Conservation (phyloP, 2,329 filamentous ascomycete species). For the Sporothrix curviconia region DNA sequence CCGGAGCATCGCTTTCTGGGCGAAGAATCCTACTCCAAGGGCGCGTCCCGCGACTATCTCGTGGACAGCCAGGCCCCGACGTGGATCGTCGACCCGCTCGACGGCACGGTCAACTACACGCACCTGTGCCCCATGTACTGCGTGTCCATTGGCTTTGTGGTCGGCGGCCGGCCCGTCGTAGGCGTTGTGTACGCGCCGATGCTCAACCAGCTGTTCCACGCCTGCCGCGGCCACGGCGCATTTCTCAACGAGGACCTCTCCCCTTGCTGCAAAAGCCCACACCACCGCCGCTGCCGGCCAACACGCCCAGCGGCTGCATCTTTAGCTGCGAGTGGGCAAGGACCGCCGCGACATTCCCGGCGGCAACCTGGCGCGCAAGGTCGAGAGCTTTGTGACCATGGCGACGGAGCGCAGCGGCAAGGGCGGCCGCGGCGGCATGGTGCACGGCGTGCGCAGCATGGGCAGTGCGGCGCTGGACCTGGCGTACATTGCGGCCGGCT, state of each 20-base stretch:
- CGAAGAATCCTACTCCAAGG: conserved; percentile 68
- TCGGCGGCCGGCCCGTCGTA: conserved; percentile 54
- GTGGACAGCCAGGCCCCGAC: conserved; percentile 53
- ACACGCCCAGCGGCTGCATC: conserved; percentile 62
- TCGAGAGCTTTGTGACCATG: conserved; percentile 71
- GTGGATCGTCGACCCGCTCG: conserved; percentile 71
- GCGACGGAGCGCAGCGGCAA: conserved; percentile 58
- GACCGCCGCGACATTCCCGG: conserved; percentile 60
- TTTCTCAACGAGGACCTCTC: conserved; percentile 60
- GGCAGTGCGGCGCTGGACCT: conserved; percentile 69
- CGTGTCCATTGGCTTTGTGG: conserved; percentile 65
- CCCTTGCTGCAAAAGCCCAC: conserved; percentile 55
- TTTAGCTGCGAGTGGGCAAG: conserved; percentile 75
- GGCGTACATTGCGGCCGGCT: conserved; percentile 68
- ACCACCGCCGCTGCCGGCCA: conserved; percentile 54
- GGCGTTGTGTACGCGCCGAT: conserved; percentile 70
- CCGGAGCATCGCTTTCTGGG: conserved; percentile 69
- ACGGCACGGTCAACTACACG: conserved; percentile 76
- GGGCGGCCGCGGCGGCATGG: conserved; percentile 67
- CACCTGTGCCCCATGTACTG: conserved; percentile 78
- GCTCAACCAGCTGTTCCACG: conserved; percentile 61
- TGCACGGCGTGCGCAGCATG: conserved; percentile 66
- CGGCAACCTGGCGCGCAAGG: conserved; percentile 64
- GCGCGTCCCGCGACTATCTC: conserved; percentile 60
- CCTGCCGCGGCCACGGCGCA: conserved; percentile 58